Evolutionary conservation across 306 rosid genomes (phyloP).

Genomic region (Pyrus betulifolia): DNA sequence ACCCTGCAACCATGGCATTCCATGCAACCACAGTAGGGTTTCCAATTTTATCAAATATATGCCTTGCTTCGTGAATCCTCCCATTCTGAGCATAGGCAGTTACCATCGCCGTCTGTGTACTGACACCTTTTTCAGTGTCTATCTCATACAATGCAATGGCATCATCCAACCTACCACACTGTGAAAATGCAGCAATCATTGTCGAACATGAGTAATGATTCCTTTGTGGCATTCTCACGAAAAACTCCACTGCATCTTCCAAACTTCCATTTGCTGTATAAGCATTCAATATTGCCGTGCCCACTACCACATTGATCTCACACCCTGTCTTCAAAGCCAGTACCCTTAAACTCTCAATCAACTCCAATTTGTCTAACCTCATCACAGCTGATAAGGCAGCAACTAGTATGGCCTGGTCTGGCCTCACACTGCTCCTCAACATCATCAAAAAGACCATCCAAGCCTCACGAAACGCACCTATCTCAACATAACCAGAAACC

Average conservation of each 20-base stretch:
- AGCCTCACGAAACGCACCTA: constrained; percentile 4
- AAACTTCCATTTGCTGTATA: constrained; percentile 23
- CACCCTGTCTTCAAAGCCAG: constrained; percentile 16
- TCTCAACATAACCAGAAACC: constrained; percentile 23
- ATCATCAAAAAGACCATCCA: constrained; percentile 16
- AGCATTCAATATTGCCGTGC: constrained; percentile 18
- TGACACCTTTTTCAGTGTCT: constrained; percentile 16
- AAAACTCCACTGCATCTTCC: constrained; percentile 17
- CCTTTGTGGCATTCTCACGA: constrained; percentile 23
- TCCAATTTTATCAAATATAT: constrained; percentile 17
- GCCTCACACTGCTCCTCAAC: constrained; percentile 16
- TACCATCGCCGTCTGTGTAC: constrained; percentile 17
- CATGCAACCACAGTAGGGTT: constrained; percentile 25
- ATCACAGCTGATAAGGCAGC: constrained; percentile 19
- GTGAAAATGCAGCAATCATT: constrained; percentile 23
- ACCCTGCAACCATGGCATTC: constrained; percentile 34
- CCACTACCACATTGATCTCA: constrained; percentile 26
- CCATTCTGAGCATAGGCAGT: constrained; percentile 31
- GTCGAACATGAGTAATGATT: constrained; percentile 26
- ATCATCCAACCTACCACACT: constrained; percentile 7
- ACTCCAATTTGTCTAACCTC: constrained; percentile 12
- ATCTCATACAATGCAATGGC: constrained; percentile 17
- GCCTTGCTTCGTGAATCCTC: constrained; percentile 18
- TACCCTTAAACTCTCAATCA: constrained; percentile 21
- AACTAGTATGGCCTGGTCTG: constrained; percentile 16